Conservation (phyloP, 2,329 filamentous ascomycete species). For the Hypoxylon sp. region DNA sequence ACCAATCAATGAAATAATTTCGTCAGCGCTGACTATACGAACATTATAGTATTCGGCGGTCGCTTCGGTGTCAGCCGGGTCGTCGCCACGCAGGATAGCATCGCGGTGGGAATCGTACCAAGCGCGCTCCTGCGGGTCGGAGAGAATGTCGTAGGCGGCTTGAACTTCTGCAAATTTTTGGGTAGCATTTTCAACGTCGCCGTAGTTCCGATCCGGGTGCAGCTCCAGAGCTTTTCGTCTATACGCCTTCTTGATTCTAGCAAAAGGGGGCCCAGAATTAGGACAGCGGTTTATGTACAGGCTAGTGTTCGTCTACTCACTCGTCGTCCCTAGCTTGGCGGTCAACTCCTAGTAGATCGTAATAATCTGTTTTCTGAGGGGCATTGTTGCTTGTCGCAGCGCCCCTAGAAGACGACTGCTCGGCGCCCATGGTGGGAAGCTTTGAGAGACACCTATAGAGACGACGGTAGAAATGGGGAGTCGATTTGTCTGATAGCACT, state of each 20-base stretch:
- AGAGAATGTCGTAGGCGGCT: constrained; percentile 94
- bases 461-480: not conserved
- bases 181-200: constrained; percentile 86
- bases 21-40: constrained; percentile 81
- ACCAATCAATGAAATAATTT: constrained; percentile 82
- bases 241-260: constrained; percentile 92
- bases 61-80: constrained; percentile 60
- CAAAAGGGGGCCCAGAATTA: constrained; percentile 13
- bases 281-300: not conserved
- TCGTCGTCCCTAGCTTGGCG: constrained; percentile 83
- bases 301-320: constrained; percentile 59
- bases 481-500: not conserved
- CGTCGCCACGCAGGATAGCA: constrained; percentile 79
- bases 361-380: constrained; percentile 79
- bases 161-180: constrained; percentile 91
- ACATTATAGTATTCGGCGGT: constrained; percentile 76
- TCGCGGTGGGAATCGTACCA: constrained; percentile 98
- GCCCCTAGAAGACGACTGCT: constrained; percentile 63
- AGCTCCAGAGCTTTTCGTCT: constrained; percentile 89
- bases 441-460: constrained; percentile 41
- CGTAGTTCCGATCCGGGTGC: constrained; percentile 93
- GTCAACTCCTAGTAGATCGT: constrained; percentile 83
- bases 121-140: constrained; percentile 92
- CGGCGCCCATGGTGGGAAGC: constrained; percentile 61
- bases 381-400: constrained; percentile 47